Evolutionary conservation across 2,329 filamentous ascomycete species (phyloP).

Genomic region (Fusarium continuum): DNA sequence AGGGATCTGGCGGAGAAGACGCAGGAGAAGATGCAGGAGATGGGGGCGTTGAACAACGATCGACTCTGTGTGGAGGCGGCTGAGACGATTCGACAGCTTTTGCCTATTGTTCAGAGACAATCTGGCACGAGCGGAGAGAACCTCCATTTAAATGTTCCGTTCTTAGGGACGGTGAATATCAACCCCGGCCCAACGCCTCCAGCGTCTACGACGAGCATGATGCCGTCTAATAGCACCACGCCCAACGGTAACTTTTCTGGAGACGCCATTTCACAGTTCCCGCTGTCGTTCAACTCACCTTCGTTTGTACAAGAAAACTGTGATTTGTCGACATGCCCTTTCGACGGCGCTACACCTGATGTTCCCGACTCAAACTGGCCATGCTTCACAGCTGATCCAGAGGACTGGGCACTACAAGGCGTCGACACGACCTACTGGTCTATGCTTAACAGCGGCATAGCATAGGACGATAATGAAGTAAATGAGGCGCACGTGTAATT

Average conservation of each 20-base stretch:
- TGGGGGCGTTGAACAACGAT: slow-evolving; percentile 52
- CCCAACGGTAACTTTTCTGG: slow-evolving; percentile 8
- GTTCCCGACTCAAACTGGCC: slow-evolving; percentile 37
- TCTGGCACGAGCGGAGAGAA: slow-evolving; percentile 16
- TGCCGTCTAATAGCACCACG: slow-evolving; percentile 25
- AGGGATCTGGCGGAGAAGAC: slow-evolving; percentile 50
- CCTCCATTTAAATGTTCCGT: slow-evolving; percentile 56
- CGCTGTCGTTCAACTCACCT: slow-evolving; percentile 16
- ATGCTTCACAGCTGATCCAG: slow-evolving; percentile 45
- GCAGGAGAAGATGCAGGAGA: slow-evolving; percentile 50
- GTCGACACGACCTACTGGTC: slow-evolving; percentile 52
- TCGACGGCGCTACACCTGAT: not conserved
- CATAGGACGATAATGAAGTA: slow-evolving; percentile 1
- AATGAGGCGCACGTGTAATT: slow-evolving; percentile 4
- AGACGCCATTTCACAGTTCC: slow-evolving; percentile 12
- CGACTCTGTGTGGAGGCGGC: slow-evolving; percentile 54
- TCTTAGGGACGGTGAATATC: slow-evolving; percentile 59
- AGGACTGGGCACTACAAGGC: slow-evolving; percentile 54
- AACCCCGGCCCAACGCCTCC: slow-evolving; percentile 37
- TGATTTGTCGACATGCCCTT: slow-evolving; percentile 12
- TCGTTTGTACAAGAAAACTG: slow-evolving; percentile 5
- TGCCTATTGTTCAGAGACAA: slow-evolving; percentile 52
- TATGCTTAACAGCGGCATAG: slow-evolving; percentile 43
- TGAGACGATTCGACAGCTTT: slow-evolving; percentile 54
- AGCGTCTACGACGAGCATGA: slow-evolving; percentile 11